Evolutionary conservation across 441 rosid genomes (phyloP), one percentile per base, ranked within the genome.

Genomic region (Syzygium syzygioides): DNA sequence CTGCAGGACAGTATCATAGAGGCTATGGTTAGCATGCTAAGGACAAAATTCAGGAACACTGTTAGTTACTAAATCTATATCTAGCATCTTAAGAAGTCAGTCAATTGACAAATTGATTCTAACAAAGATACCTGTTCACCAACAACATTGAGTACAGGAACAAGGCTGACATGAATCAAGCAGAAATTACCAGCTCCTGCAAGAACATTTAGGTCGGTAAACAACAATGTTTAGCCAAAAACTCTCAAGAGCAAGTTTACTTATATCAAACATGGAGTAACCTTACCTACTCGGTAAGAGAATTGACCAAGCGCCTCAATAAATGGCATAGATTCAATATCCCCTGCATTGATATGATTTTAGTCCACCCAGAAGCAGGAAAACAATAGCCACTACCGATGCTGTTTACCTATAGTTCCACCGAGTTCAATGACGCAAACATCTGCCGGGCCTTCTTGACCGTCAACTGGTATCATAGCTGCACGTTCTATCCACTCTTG

Each of bases 91-190:
- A 76, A 71, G 83, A 76, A 76, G 41, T 41, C 83, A 76, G 83
- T 41, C 53, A 76, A 76, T 41, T 76, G n/a, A 76, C 83, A 76
- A 41, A 25, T 76, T 13, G 52, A 41, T 76, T 12, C 83, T 76
- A 3, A 66, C 37, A 48, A 25, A 64, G 26, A 66, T 94, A 96
- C 99, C 96, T 98, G 99, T 93, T 97, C 99, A 55, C 99, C 99
- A 87, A 98, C 99, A 90, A 94, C 99, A 93, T 91, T 97, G 88
- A 98, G 83, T 87, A 97, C 99, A 89, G 99, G 99, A 79, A 98
- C 98, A 88, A 98, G 98, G 92, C 99, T 97, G 90, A 98, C 99
- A 92, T 98, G 99, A 93, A 98, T 92, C 94, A 97, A 93, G 93
- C 99, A 98, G 79, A 96, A 95, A 91, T 96, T 96, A 26, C 95